These are phyloP conservation scores for Reticulascus tulasneorum DNA, from an alignment of 2,329 filamentous ascomycete genomes.

Conservation along the genomic window DNA sequence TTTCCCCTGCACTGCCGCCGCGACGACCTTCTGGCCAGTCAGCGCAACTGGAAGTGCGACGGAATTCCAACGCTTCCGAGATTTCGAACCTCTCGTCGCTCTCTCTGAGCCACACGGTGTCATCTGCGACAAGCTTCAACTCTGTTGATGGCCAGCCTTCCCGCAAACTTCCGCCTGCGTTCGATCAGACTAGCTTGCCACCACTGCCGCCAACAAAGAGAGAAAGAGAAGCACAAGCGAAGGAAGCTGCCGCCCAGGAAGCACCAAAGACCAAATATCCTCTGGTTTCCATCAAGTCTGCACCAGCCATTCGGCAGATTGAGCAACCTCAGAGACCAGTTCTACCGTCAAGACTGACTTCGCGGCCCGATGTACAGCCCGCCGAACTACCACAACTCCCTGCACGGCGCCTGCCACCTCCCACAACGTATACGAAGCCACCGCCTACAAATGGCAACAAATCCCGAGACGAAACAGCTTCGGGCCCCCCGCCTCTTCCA, in stretches of 20 bases:
- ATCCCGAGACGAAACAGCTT: conserved; percentile 9
- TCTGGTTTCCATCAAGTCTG: conserved; percentile 32
- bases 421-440: conserved; percentile 6
- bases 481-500: conserved; percentile 11
- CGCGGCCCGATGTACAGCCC: conserved; percentile 24
- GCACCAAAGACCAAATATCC: conserved; percentile 23
- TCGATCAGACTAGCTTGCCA: conserved; percentile 54
- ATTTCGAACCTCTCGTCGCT: conserved; percentile 50
- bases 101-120: conserved; percentile 41
- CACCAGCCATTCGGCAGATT: conserved; percentile 28
- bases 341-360: conserved; percentile 48
- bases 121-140: conserved; percentile 44
- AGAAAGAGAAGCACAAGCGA: conserved; percentile 47
- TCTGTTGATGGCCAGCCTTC: conserved; percentile 37
- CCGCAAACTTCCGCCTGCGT: conserved; percentile 52
- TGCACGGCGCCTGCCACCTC: conserved; percentile 13
- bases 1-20: conserved; percentile 46
- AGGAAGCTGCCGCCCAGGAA: conserved; percentile 14
- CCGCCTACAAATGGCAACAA: conserved; percentile 17
- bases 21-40: conserved; percentile 43
- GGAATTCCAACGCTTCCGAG: conserved; percentile 56
- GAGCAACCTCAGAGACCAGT: conserved; percentile 32
- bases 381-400: conserved; percentile 7
- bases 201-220: conserved; percentile 52
- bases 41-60: conserved; percentile 34